Base-by-base conservation (phyloP, 305 asterid species). In the Fraxinus platypoda region DNA sequence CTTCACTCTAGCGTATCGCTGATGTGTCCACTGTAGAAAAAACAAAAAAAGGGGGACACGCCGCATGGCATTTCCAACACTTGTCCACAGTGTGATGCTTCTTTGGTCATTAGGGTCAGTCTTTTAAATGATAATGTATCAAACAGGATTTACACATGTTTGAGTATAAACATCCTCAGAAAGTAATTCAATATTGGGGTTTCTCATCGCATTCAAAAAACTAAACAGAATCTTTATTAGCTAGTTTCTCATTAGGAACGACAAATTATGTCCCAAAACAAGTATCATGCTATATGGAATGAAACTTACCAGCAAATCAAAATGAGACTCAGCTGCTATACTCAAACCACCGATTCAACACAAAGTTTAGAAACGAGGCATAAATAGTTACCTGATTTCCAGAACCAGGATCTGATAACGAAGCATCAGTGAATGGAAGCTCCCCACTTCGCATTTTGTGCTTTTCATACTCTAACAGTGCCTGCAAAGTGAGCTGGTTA, bases 381-480 rank as follows among this genome's bases (percentile, higher is more conserved):
- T 15, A 66, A 30, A 82, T 72, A 80, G 82, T 26, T 83, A 95
- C 99, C 98, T 89, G 98, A 83, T 84, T 92, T 74, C 91, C 97
- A 81, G 89, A 81, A 80, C 82, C 86, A 82, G 99, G 93, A 78
- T 89, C 95, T 52, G 88, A 72, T 79, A 86, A 81, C 81, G 96
- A 83, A 79, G 93, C 88, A 84, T 90, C 98, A 77, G 87, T 89
- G 85, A 93, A 93, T 41, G 96, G 97, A 81, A 95, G 94, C 87
- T 93, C 97, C 34, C 99, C 99, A 46, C 88, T 79, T 41, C 92
- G 95, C 97, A 94, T 94, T 89, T 94, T 93, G 83, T 91, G 87
- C 85, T 94, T 95, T 46, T 95, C 99, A 84, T 95, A 95, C 86
- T 95, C 99, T 86, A 94, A 77, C 21, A 95, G 89, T 52, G 97